Conservation (phyloP, 768 basidiomycete species). For the Pleurotus eryngii region DNA sequence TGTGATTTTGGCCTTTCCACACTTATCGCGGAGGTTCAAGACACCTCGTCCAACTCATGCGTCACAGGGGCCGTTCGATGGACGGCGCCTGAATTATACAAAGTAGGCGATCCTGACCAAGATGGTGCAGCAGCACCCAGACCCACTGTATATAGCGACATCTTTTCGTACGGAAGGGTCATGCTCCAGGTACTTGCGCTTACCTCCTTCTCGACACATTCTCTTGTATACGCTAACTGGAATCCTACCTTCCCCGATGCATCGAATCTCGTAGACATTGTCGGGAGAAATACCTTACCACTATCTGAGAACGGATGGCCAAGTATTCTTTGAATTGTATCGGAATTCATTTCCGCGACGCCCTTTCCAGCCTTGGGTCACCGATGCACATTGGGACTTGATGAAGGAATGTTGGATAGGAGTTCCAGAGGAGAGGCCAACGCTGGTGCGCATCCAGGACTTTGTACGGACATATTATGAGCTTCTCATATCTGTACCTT, state of each 20-base stretch:
- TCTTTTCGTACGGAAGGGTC: neutral
- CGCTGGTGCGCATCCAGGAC: neutral
- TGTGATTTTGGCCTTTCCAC: constrained; percentile 6
- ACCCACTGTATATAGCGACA: neutral
- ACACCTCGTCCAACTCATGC: neutral
- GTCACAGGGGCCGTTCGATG: constrained; percentile 2
- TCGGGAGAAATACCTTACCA: constrained; percentile 3
- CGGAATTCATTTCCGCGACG: constrained; percentile 1
- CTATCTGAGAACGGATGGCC: constrained; percentile 1
- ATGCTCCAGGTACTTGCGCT: neutral
- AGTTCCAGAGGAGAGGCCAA: constrained; percentile 1
- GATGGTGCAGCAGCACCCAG: neutral
- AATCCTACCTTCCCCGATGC: too few relatives aligned
- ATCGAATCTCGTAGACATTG: neutral
- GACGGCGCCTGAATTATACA: constrained; percentile 1
- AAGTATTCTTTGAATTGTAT: constrained; percentile 5
- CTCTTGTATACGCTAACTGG: neutral
- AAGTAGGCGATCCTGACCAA: neutral
- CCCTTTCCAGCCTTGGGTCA: constrained; percentile 2
- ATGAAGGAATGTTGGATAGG: constrained; percentile 8
- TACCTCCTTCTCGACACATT: neutral
- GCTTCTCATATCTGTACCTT: neutral
- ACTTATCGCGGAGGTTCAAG: constrained; percentile 1
- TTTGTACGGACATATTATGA: neutral
- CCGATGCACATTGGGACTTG: constrained; percentile 11